Evolutionary conservation across 306 rosid genomes (phyloP).

Genomic region (Cicer cuneatum): DNA sequence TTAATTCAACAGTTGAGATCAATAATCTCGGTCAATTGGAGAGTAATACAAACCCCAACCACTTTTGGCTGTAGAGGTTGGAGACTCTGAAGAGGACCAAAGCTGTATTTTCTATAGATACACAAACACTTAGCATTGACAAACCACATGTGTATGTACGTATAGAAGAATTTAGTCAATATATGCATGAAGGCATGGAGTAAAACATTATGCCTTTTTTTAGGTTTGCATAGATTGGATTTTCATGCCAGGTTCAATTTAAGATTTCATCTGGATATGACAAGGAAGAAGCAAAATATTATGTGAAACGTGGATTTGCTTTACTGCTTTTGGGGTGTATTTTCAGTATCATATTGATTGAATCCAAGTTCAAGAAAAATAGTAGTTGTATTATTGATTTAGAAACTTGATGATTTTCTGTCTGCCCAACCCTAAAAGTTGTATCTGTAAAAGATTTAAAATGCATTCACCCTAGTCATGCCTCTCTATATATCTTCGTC

Average conservation of each 20-base stretch:
- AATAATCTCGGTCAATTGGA: background rate
- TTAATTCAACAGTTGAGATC: background rate
- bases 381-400: too few species aligned
- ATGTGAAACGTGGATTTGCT: background rate
- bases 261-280: constrained; percentile 27
- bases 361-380: too few species aligned
- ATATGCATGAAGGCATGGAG: background rate
- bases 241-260: background rate
- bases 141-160: background rate
- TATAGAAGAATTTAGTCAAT: constrained; percentile 10
- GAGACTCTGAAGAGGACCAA: background rate
- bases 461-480: too few species aligned
- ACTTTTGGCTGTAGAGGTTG: background rate
- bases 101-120: too few species aligned
- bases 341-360: background rate
- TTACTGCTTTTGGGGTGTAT: background rate
- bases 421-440: too few species aligned
- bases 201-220: background rate
- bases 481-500: too few species aligned
- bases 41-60: background rate
- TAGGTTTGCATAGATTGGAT: background rate
- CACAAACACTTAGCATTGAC: background rate
- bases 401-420: too few species aligned
- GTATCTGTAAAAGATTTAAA: too few species aligned
- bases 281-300: constrained; percentile 8